Percentiles rank a stretch among this genome's conserved stretches.
These are phyloP conservation scores for Plasmodium coatneyi DNA, from an alignment of 169 alveolate species.

Conservation along the genomic window DNA sequence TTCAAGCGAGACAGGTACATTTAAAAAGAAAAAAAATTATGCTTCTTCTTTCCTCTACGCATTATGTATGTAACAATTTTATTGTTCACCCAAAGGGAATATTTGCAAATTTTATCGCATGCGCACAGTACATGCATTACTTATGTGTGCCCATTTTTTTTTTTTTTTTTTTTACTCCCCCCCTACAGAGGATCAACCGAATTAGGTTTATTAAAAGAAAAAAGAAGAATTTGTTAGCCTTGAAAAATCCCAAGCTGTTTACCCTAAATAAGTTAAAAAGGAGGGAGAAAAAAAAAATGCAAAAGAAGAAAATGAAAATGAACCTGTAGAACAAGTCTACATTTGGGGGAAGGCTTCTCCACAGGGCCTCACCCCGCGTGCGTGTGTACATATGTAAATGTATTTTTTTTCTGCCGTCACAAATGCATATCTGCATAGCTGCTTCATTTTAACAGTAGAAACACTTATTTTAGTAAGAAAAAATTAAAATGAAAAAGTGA, in stretches of 20 bases:
- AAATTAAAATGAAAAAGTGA: neutral
- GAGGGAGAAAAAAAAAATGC: constrained; percentile 41
- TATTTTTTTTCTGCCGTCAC: neutral
- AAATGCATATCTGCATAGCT: neutral
- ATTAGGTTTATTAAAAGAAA: constrained; percentile 47
- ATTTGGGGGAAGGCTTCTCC: neutral
- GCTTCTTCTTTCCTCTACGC: neutral
- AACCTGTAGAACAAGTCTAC: constrained; percentile 22
- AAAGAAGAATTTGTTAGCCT: constrained; percentile 45
- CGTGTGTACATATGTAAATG: neutral
- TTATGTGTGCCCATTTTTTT: neutral
- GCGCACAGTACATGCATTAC: neutral
- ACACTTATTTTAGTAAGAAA: neutral
- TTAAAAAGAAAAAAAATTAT: neutral
- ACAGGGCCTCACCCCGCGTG: neutral
- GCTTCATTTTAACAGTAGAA: neutral
- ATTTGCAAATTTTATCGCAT: neutral
- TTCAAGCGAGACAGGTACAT: constrained; percentile 70
- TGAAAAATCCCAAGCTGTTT: constrained; percentile 36
- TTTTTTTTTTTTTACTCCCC: neutral
- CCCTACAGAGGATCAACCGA: constrained; percentile 35
- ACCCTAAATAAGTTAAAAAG: constrained; percentile 22
- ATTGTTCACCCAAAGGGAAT: neutral
- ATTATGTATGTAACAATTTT: neutral
- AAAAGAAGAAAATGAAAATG: constrained; percentile 28